Conservation (phyloP, 2,329 filamentous ascomycete species). For the Cercospora citrullina region DNA sequence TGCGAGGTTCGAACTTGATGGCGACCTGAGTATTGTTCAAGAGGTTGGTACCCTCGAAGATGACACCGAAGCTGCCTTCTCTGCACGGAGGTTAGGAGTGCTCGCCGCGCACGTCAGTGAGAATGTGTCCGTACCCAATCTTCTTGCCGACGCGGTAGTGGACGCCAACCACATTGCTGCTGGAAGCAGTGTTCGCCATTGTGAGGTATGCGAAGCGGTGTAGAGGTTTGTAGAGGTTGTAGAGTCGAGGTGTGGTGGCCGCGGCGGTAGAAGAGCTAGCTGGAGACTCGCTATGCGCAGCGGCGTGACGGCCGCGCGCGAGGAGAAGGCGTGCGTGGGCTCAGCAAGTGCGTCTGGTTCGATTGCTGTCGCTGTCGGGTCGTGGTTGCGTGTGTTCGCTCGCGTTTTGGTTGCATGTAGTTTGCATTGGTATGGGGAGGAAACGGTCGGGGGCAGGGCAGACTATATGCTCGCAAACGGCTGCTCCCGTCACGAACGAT, state of each 20-base stretch:
- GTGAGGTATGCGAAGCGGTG: slow-evolving; percentile 5
- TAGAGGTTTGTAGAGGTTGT: not conserved
- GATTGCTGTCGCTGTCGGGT: slow-evolving; percentile 4
- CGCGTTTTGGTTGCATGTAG: slow-evolving; percentile 1
- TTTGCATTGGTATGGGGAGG: slow-evolving; percentile 3
- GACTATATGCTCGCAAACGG: not conserved
- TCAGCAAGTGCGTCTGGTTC: slow-evolving; percentile 2
- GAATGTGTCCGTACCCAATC: slow-evolving; percentile 62
- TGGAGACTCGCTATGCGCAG: slow-evolving; percentile 5
- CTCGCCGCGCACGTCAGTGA: slow-evolving; percentile 6
- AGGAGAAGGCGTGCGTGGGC: not conserved
- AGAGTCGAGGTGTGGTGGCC: slow-evolving; percentile 4
- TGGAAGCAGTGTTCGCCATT: slow-evolving; percentile 17
- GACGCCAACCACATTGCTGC: slow-evolving; percentile 93
- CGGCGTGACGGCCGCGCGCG: slow-evolving; percentile 6
- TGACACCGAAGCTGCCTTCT: slow-evolving; percentile 97
- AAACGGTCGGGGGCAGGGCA: slow-evolving; percentile 7
- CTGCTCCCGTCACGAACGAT: not conserved
- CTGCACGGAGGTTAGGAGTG: slow-evolving; percentile 23
- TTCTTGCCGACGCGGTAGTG: slow-evolving; percentile 99
- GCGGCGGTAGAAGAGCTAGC: not conserved
- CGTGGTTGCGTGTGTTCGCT: slow-evolving; percentile 1
- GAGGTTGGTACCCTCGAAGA: slow-evolving; percentile 97
- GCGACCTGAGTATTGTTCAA: slow-evolving; percentile 99
- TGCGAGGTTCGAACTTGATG: slow-evolving; percentile 99